Evolutionary conservation across 116 monocot genomes (phyloP), one percentile per base, ranked within the genome.

Genomic region (Zostera marina): DNA sequence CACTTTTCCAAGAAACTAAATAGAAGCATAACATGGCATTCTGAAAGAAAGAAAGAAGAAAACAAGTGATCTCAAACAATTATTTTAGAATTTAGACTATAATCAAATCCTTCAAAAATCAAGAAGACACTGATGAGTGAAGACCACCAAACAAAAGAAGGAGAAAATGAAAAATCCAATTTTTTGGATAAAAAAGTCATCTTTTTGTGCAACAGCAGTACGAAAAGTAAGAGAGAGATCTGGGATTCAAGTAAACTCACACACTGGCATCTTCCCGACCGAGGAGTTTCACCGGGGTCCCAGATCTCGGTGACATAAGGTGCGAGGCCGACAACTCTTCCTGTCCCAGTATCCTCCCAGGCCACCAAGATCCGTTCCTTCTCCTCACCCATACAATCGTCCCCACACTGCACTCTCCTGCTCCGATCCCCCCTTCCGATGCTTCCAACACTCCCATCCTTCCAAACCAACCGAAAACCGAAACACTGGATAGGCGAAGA

Each of bases 371-470:
- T 0, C 79, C 79, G 65, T 92, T 92, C 77, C 92, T 75, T 62
- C 92, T 63, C 61, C 92, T 70, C 63, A 92, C 92, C 92, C 92
- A 92, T 14, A 92, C 87, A 60, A 92, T 92, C 32, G 86, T 87
- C 64, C 92, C 92, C 61, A 81, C 83, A n/a, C 67, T 22, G 48
- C 75, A 70, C 23, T 83, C 92, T 55, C 71, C 66, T 41, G 47
- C 72, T 47, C 46, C 74, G 21, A 77, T 73, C 54, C 68, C 74
- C 11, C 59, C 74, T 26, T 56, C 59, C 47, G 44, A 56, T 32
- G 63, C 74, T 24, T 73, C 73, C 26, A 74, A 74, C 19, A 8
- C 24, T 45, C 74, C 82, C 79, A 74, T 79, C 68, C 2, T 58
- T 12, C 62, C 21, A 56, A 57, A 63, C 10, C 1, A 47, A 58